A percentile compares a stretch with the other conserved stretches of the same genome.
phyloP scores from a whole-genome alignment of 148 eudicot species.

The Amaranthus hypochondriacus region DNA sequence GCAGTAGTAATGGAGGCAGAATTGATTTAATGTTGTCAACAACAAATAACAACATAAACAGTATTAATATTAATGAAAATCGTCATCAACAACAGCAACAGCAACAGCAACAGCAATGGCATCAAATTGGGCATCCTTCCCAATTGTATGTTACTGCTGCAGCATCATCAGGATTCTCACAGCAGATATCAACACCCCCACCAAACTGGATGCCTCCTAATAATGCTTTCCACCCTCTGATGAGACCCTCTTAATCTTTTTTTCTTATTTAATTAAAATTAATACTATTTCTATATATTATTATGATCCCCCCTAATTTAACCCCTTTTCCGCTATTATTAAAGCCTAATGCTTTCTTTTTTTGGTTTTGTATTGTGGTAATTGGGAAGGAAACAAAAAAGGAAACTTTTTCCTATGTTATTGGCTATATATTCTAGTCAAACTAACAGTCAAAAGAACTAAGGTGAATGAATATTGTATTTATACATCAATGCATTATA shows the following conservation, averaged over 20 bases:
- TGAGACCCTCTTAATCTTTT: conserved; percentile 43
- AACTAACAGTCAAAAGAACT: conserved; percentile 20
- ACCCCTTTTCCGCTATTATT: conserved; percentile 2
- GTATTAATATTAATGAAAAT: not conserved
- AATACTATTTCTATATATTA: conserved; percentile 1
- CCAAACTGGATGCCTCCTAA: conserved; percentile 47
- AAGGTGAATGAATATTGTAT: conserved; percentile 9
- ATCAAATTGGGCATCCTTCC: conserved; percentile 26
- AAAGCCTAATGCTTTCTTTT: conserved; percentile 26
- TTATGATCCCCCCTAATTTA: conserved; percentile 1
- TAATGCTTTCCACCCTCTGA: conserved; percentile 48
- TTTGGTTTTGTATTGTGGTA: conserved; percentile 3
- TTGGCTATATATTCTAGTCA: conserved; percentile 11
- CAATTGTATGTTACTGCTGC: conserved; percentile 76
- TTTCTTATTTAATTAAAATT: not conserved
- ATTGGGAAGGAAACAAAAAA: not conserved
- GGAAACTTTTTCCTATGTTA: not conserved
- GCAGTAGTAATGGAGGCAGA: conserved; percentile 49
- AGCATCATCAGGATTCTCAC: conserved; percentile 99
- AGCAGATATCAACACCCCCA: conserved; percentile 44
- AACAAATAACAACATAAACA: conserved; percentile 4
- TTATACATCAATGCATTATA: not conserved
- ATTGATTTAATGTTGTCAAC: conserved; percentile 25
- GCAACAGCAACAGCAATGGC: conserved; percentile 43
- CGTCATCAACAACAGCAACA: conserved; percentile 10